Base-by-base conservation (phyloP, 208 protist species). In the Lotmaria passim region DNA sequence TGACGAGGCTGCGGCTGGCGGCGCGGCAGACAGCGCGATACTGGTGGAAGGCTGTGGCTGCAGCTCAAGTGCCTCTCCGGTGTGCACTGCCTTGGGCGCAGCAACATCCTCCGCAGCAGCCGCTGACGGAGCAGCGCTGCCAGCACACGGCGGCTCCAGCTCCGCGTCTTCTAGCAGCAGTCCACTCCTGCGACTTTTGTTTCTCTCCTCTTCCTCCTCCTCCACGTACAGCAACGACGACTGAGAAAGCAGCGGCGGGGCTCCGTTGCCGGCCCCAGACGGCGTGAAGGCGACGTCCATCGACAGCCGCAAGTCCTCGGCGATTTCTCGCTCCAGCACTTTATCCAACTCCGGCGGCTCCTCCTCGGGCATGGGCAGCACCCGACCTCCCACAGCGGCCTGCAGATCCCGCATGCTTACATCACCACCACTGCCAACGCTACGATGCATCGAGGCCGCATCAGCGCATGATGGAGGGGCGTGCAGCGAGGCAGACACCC, bases 301-400 rank as follows among this genome's bases (percentile, higher is more conserved):
- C n/a, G 87, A 93, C n/a, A 93, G 69, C 19, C 87, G 82, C 47
- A 87, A 24, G 38, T 93, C 85, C 52, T 93, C 85, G 30, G 65
- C 82, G 26, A 82, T 67, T 56, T 93, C 82, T 3, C 81, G 73
- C 26, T 70, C 64, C 26, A 91, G 52, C 12, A 31, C 69, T 47
- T 72, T 82, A 26, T 75, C 77, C 23, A 31, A 65, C 64, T 78
- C 75, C 10, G 59, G 38, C 24, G 21, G 14, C 33, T 69, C 48
- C n/a, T 68, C 46, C 19, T 62, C 65, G 44, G 46, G 41, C 14
- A 8, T 2, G 0, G 56, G 43, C 10, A 55, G 14, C 26, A 5
- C 23, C 0, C 10, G 28, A 10, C 3, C 21, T 23, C 11, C 38
- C 12, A 21, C 21, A 51, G 36, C 39, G 10, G 39, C 24, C 1